Conservation (phyloP, 164 flowering plant genomes). For the Magnolia sinica region DNA sequence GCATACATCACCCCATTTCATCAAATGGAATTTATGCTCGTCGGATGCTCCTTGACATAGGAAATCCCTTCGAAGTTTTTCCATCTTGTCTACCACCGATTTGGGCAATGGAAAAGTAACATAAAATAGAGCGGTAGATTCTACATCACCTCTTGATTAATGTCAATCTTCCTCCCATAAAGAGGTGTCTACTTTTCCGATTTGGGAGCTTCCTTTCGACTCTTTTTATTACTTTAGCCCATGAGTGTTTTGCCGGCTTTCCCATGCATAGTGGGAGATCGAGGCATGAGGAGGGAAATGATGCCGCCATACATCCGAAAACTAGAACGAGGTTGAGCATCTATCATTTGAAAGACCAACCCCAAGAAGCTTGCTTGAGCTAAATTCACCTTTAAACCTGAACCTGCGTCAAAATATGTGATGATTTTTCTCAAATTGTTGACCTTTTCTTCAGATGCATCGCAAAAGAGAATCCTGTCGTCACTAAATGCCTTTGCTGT, state of each 20-base stretch:
- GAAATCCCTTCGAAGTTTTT: not conserved
- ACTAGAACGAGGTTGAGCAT: not conserved
- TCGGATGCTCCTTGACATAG: not conserved
- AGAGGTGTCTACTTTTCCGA: too few relatives aligned
- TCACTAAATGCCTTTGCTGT: not conserved
- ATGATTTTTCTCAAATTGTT: too few relatives aligned
- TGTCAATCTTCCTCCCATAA: too few relatives aligned
- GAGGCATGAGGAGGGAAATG: not conserved
- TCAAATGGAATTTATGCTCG: not conserved
- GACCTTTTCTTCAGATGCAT: not conserved
- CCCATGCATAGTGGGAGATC: not conserved
- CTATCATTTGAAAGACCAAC: not conserved
- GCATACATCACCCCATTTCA: not conserved
- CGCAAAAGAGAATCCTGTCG: not conserved
- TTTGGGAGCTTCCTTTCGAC: too few relatives aligned
- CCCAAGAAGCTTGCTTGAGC: not conserved
- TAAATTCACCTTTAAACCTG: too few relatives aligned
- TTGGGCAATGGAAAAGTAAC: not conserved
- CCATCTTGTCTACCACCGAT: not conserved
- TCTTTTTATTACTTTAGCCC: too few relatives aligned
- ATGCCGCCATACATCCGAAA: not conserved
- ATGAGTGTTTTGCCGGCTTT: too few relatives aligned
- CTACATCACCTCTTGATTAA: not conserved
- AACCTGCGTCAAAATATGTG: too few relatives aligned
- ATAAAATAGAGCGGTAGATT: not conserved